These are phyloP conservation scores for Exophiala mesophila DNA, from an alignment of 2,329 filamentous ascomycete genomes.

Conservation along the genomic window DNA sequence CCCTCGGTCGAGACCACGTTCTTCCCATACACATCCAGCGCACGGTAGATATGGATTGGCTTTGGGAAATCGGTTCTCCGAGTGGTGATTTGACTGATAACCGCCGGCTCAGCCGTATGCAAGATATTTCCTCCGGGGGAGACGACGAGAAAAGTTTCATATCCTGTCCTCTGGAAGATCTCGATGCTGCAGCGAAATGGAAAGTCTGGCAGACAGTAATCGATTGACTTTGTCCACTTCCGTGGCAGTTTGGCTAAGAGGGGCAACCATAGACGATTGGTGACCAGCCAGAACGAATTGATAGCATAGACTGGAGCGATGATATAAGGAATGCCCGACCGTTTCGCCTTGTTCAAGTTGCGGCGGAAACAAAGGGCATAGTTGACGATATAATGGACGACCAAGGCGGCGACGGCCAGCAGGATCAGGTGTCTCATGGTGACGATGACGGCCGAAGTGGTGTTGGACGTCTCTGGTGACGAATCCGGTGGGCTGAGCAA, in stretches of 20 bases:
- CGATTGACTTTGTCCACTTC: slow-evolving; percentile 42
- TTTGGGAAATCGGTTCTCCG: slow-evolving; percentile 69
- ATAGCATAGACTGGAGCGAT: slow-evolving; percentile 31
- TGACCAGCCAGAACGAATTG: slow-evolving; percentile 44
- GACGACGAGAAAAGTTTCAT: slow-evolving; percentile 61
- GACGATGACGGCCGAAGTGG: background rate
- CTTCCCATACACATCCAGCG: slow-evolving; percentile 62
- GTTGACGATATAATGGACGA: slow-evolving; percentile 12
- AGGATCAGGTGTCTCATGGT: background rate
- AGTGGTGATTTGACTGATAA: slow-evolving; percentile 60
- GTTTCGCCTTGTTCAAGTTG: slow-evolving; percentile 27
- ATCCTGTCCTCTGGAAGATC: slow-evolving; percentile 54
- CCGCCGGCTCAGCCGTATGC: slow-evolving; percentile 59
- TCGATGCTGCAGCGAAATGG: slow-evolving; percentile 30
- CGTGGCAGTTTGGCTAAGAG: slow-evolving; percentile 39
- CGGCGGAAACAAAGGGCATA: slow-evolving; percentile 15
- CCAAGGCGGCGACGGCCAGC: slow-evolving; percentile 5
- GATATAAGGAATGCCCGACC: slow-evolving; percentile 29
- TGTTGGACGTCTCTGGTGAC: no score
- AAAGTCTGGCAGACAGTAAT: slow-evolving; percentile 32
- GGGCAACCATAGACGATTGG: slow-evolving; percentile 41
- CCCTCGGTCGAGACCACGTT: slow-evolving; percentile 71
- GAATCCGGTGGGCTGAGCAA: no score
- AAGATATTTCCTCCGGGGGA: slow-evolving; percentile 52
- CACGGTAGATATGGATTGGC: slow-evolving; percentile 54